These are phyloP conservation scores for Taphrina wiesneri DNA, from an alignment of 1,139 yeast species.

Conservation along the genomic window DNA sequence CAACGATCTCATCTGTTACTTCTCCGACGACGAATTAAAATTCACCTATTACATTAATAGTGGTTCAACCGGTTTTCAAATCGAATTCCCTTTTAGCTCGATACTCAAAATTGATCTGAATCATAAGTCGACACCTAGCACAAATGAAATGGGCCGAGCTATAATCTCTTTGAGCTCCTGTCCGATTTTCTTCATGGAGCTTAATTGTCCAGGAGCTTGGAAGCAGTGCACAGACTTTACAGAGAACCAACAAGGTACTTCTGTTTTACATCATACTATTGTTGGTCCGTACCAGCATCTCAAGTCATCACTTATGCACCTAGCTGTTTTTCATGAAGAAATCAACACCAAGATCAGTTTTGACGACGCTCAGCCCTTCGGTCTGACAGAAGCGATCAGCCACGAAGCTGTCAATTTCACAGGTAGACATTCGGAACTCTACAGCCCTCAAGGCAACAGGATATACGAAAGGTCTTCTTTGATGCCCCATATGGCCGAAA, in stretches of 20 bases:
- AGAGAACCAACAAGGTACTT: constrained; percentile 43
- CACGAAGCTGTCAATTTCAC: neutral
- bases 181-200: constrained; percentile 43
- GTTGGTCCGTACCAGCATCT: constrained; percentile 40
- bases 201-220: constrained; percentile 41
- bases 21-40: constrained; percentile 40
- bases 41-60: constrained; percentile 43
- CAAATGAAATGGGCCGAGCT: constrained; percentile 10
- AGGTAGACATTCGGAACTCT: too few relatives aligned
- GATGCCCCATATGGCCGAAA: neutral
- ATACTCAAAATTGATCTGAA: constrained; percentile 34
- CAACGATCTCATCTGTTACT: constrained; percentile 42
- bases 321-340: neutral
- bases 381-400: neutral
- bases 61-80: constrained; percentile 42
- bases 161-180: constrained; percentile 26
- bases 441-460: too few relatives aligned
- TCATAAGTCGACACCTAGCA: neutral
- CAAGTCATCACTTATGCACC: neutral
- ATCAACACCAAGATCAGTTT: neutral
- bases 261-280: constrained; percentile 41
- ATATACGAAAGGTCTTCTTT: neutral
- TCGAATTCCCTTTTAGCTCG: constrained; percentile 42
- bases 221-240: constrained; percentile 44
- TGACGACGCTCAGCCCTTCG: neutral